These are phyloP conservation scores for Chlorella sp. DNA, from an alignment of 139 green algal genomes.

Conservation along the genomic window DNA sequence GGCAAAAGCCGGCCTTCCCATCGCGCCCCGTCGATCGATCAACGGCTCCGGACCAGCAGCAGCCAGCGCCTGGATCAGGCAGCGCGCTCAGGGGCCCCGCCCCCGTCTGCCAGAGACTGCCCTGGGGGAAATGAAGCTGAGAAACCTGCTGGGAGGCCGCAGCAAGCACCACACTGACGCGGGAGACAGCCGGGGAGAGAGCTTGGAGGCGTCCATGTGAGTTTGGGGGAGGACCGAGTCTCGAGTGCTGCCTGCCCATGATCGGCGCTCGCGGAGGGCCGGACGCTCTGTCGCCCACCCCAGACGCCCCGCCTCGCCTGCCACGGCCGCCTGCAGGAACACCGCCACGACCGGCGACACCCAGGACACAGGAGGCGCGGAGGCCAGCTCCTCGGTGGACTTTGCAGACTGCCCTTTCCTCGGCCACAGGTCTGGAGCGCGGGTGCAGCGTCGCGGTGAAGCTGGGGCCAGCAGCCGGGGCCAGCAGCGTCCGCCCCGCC, in stretches of 20 bases:
- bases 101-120: neutral
- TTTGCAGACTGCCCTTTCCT: conserved; percentile 41
- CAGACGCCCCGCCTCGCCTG: no score
- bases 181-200: neutral
- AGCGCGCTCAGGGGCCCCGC: no score
- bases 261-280: no score
- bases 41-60: no score
- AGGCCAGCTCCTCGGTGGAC: neutral
- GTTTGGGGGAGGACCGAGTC: neutral
- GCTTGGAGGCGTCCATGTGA: conserved; percentile 7
- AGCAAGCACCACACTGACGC: neutral
- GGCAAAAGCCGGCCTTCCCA: no score
- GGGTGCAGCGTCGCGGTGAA: neutral
- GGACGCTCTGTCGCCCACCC: no score
- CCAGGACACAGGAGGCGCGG: conserved; percentile 3
- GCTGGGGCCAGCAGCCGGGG: neutral
- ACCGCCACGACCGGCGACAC: conserved; percentile 25
- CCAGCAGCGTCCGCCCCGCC: neutral
- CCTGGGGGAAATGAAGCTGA: neutral
- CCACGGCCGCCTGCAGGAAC: conserved; percentile 23
- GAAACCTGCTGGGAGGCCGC: conserved; percentile 5
- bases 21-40: no score
- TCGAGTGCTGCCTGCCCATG: no score
- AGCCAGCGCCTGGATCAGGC: no score
- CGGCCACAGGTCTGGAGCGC: conserved; percentile 15